Evolutionary conservation across 345 rosid genomes (phyloP), one percentile per base, ranked within the genome.

Genomic region (Sonneratia alba): DNA sequence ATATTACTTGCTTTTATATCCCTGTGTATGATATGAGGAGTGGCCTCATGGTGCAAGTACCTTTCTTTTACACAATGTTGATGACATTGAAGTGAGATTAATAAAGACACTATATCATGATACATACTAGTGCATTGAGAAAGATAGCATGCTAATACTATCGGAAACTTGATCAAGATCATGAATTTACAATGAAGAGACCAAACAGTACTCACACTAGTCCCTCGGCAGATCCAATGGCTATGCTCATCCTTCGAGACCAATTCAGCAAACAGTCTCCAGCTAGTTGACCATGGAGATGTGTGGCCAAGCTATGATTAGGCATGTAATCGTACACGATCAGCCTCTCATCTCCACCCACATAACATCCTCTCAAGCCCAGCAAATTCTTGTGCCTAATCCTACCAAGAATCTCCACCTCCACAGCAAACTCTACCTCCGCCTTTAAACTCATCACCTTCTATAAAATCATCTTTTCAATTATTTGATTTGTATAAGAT

Each of bases 261-360:
- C 94, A 89, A 71, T 89, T 87, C 0, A 89, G 89, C 47, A 84
- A 71, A 72, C 91, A 78, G 69, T 85, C 87, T 1, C 75, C 40
- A 21, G 89, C 89, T 1, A 87, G 82, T 73, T 76, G 85, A 67
- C 89, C 94, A n/a, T 89, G 91, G 42, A 89, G 80, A 70, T 89
- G 94, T 70, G 86, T 78, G 74, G 76, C 70, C 65, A 89, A 81
- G 82, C 91, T 84, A 40, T 85, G 91, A 74, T 89, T 84, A 42
- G 89, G 89, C 91, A 87, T 87, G 83, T 83, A 89, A 75, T 89
- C 91, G 37, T 87, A 85, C 38, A 89, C 88, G 47, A 89, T 89
- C 66, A 89, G 79, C 75, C 91, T 83, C 73, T 87, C 91, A 6
- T 89, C 87, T 2, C 84, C 87, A 0, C 91, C 88, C 1, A 84